Evolutionary conservation across 768 basidiomycete genomes (phyloP), one percentile per base, ranked within the genome.

Genomic region (Antrodiella citrinella): DNA sequence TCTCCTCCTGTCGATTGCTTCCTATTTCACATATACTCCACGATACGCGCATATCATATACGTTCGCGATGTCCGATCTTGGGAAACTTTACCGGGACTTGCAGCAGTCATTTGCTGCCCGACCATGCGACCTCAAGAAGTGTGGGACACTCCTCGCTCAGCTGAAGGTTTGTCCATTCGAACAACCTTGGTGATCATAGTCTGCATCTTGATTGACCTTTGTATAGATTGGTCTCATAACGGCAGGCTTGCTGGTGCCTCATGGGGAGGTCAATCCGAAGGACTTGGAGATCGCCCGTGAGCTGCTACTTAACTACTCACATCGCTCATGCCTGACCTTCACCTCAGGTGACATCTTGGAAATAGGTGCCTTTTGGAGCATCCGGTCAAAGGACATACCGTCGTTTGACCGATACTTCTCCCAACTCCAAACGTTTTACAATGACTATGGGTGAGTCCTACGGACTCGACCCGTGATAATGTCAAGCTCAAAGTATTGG

Each of bases 311-410:
- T 9, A 25, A 13, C 18, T 24, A 47, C 40, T 45, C 22, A 45
- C 24, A 21, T 47, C 18, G 21, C 26, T 38, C 10, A n/a, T n/a
- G 35, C 35, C 35, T 10, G 10, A 38, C 18, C 10, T 18, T 38
- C 35, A 38, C 21, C 9, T 26, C 66, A 94, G 92, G 95, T 53
- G 91, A 93, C 54, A 88, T 96, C 51, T 84, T 99, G 51, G 95
- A 97, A 72, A 84, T 97, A 58, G 95, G 93, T 48, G 91, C 93
- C 15, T 84, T 94, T 72, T 88, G 89, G 75, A 92, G 94, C 54
- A 87, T 98, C 65, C 80, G 91, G 35, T 77, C 83, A 55, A 81
- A 80, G 62, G 91, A 95, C 65, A 80, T 94, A 19, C 87, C 93
- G 48, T 86, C 91, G 0, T 99, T 98, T 64, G 91, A 95, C 67